phyloP scores from a whole-genome alignment of 2,329 filamentous ascomycete genomes.

The Diaporthe sp. region DNA sequence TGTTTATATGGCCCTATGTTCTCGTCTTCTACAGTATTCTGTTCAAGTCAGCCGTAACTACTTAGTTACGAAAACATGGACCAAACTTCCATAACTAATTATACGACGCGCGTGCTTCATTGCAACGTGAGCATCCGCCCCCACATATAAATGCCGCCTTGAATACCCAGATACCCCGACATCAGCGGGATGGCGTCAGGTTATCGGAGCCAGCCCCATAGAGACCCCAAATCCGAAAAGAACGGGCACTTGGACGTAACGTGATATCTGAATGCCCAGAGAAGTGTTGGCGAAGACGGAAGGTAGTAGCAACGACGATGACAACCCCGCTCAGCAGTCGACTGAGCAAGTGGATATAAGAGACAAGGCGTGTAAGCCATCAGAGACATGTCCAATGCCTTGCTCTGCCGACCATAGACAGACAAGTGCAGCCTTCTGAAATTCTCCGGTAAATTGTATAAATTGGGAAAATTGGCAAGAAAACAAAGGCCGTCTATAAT shows the following conservation, averaged over 20 bases:
- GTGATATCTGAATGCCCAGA: slow-evolving; percentile 20
- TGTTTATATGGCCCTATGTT: not conserved
- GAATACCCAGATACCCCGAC: not conserved
- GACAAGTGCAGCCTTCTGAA: not conserved
- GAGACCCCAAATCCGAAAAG: slow-evolving; percentile 12
- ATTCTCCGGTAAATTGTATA: no score
- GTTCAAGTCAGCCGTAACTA: no score
- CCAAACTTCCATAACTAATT: not conserved
- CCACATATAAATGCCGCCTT: not conserved
- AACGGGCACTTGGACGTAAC: slow-evolving; percentile 3
- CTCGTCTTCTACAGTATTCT: not conserved
- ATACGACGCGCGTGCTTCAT: not conserved
- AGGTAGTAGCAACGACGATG: slow-evolving; percentile 10
- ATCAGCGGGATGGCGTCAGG: not conserved
- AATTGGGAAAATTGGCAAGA: no score
- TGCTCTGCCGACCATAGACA: not conserved
- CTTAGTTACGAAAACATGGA: no score
- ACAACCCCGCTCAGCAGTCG: slow-evolving; percentile 4
- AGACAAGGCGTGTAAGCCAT: not conserved
- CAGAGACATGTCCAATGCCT: not conserved
- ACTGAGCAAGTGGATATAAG: not conserved
- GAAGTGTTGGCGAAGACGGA: slow-evolving; percentile 15
- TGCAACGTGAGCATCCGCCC: not conserved
- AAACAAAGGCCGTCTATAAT: not conserved
- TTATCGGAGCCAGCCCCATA: not conserved